These are phyloP conservation scores for Entonaema liquescens DNA, from an alignment of 495 filamentous ascomycete species.

Conservation along the genomic window DNA sequence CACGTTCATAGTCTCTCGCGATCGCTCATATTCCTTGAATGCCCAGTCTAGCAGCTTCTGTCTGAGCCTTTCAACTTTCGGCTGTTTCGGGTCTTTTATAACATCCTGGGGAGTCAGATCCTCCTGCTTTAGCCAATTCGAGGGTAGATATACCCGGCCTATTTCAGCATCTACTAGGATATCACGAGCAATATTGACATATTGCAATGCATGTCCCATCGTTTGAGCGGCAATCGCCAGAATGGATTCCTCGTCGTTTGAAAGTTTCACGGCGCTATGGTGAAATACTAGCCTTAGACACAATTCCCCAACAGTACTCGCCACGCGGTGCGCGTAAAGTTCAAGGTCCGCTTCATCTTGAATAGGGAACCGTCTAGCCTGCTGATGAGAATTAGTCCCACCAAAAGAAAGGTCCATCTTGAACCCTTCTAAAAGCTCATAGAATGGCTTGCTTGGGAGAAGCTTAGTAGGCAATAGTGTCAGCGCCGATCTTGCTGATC, in stretches of 20 bases:
- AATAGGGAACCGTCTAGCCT: conserved; percentile 59
- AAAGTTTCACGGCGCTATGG: conserved; percentile 51
- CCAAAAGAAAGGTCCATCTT: conserved; percentile 66
- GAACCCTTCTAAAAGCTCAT: conserved; percentile 68
- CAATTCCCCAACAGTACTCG: conserved; percentile 72
- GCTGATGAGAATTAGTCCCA: conserved; percentile 1
- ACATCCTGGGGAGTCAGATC: conserved; percentile 62
- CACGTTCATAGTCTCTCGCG: conserved; percentile 60
- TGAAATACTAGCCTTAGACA: conserved; percentile 69
- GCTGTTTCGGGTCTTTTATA: conserved; percentile 54
- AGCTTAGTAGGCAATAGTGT: conserved; percentile 62
- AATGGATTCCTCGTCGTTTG: conserved; percentile 30
- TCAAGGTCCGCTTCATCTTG: conserved; percentile 62
- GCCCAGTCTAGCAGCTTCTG: conserved; percentile 63
- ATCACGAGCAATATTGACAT: conserved; percentile 76
- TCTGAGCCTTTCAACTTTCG: conserved; percentile 57
- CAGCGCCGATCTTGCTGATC: conserved; percentile 56
- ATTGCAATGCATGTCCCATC: conserved; percentile 76
- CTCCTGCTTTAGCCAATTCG: conserved; percentile 65
- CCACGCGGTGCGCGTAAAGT: conserved; percentile 66
- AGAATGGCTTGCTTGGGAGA: conserved; percentile 62
- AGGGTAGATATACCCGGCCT: conserved; percentile 69
- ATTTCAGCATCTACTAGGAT: conserved; percentile 68
- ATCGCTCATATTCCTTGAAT: conserved; percentile 60
- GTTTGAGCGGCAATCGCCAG: conserved; percentile 59